Conservation (phyloP, 441 rosid genomes). For the Erodium texanum region DNA sequence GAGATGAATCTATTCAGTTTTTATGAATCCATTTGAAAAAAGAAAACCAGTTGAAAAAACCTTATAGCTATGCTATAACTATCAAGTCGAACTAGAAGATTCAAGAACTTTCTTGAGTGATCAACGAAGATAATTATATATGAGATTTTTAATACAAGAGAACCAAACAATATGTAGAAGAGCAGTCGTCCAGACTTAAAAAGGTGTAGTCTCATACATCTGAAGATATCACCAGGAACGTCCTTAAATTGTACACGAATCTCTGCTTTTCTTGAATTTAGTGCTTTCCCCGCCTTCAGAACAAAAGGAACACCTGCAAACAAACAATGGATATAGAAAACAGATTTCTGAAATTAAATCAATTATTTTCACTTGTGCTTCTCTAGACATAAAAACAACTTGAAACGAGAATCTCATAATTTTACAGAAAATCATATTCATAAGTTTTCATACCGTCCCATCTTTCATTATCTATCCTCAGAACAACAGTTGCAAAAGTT, state of each 20-base stretch:
- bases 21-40: too few relatives aligned
- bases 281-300: conserved; percentile 93
- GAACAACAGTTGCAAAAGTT: conserved; percentile 74
- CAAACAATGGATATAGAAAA: conserved; percentile 7
- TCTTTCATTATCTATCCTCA: conserved; percentile 87
- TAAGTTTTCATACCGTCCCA: conserved; percentile 68
- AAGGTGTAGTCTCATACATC: conserved; percentile 39
- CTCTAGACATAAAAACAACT: too few relatives aligned
- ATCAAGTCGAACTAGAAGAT: not conserved
- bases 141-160: conserved; percentile 1
- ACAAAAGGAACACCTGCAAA: conserved; percentile 86
- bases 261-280: conserved; percentile 91
- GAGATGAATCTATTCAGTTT: too few relatives aligned
- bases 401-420: not conserved
- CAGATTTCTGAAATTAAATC: not conserved
- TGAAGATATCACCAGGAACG: conserved; percentile 94
- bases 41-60: too few relatives aligned
- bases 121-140: not conserved
- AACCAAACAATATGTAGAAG: conserved; percentile 2
- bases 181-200: conserved; percentile 11
- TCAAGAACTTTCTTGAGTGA: not conserved
- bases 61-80: not conserved
- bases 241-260: conserved; percentile 94
- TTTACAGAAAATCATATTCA: not conserved
- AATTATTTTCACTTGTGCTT: too few relatives aligned